phyloP scores from a whole-genome alignment of 495 filamentous ascomycete genomes.

The Talaromyces ruber region DNA sequence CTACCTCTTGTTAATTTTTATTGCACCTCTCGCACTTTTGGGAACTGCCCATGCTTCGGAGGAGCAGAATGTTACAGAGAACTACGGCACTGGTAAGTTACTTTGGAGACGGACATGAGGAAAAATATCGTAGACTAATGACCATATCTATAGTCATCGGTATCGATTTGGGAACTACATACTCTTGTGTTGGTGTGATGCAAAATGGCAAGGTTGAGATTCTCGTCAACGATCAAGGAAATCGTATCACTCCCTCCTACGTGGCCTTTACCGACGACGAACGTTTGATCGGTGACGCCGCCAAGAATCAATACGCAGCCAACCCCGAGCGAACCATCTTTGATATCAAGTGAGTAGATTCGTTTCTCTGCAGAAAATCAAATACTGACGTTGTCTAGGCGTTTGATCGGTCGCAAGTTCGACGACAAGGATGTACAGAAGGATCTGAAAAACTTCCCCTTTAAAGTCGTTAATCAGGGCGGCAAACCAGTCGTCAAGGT shows the following conservation, averaged over 20 bases:
- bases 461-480: constrained; percentile 73
- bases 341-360: constrained; percentile 74
- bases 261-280: constrained; percentile 98
- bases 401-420: constrained; percentile 85
- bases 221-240: constrained; percentile 94
- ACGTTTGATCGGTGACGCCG: constrained; percentile 93
- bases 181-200: constrained; percentile 97
- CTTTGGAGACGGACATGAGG: constrained; percentile 3
- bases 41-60: constrained; percentile 69
- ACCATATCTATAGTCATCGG: constrained; percentile 58
- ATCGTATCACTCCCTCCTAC: constrained; percentile 97
- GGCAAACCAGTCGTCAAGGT: constrained; percentile 77
- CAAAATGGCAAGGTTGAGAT: constrained; percentile 98
- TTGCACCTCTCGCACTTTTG: constrained; percentile 66
- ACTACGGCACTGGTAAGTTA: constrained; percentile 61
- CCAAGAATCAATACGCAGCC: constrained; percentile 97
- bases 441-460: constrained; percentile 87
- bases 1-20: constrained; percentile 77
- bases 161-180: constrained; percentile 98
- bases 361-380: constrained; percentile 3
- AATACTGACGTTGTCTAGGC: constrained; percentile 38
- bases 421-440: constrained; percentile 75
- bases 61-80: constrained; percentile 52
- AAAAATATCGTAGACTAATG: neutral
- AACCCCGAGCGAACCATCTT: constrained; percentile 87